phyloP scores from a whole-genome alignment of 2,329 filamentous ascomycete genomes.

The Apiospora arundinis region DNA sequence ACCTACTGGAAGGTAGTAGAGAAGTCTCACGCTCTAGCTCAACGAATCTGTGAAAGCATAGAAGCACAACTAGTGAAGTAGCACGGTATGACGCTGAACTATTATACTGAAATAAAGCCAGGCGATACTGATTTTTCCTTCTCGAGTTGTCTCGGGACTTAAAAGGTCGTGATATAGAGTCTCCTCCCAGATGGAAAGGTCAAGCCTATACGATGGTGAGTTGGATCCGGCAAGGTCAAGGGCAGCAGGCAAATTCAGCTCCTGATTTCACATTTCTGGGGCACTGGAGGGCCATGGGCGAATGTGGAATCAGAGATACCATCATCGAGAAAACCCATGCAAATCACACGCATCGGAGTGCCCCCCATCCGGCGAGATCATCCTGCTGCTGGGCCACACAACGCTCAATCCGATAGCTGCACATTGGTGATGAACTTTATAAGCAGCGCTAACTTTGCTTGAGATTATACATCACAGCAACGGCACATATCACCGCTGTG shows the following conservation, averaged over 20 bases:
- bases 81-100: not conserved
- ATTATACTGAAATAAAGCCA: too few species aligned
- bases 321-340: not conserved
- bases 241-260: not conserved
- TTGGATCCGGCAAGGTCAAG: not conserved
- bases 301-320: not conserved
- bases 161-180: not conserved
- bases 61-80: not conserved
- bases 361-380: not conserved
- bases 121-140: not conserved
- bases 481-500: not conserved
- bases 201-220: not conserved
- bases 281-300: not conserved
- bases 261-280: not conserved
- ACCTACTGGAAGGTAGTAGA: not conserved
- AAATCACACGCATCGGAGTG: not conserved
- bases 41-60: not conserved
- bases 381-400: not conserved
- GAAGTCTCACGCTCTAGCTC: not conserved
- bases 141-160: not conserved
- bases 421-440: not conserved
- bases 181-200: not conserved
- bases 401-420: not conserved
- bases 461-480: not conserved
- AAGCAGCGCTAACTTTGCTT: not conserved